phyloP scores from a whole-genome alignment of 257 asterid genomes.

The Plectranthus barbatus region DNA sequence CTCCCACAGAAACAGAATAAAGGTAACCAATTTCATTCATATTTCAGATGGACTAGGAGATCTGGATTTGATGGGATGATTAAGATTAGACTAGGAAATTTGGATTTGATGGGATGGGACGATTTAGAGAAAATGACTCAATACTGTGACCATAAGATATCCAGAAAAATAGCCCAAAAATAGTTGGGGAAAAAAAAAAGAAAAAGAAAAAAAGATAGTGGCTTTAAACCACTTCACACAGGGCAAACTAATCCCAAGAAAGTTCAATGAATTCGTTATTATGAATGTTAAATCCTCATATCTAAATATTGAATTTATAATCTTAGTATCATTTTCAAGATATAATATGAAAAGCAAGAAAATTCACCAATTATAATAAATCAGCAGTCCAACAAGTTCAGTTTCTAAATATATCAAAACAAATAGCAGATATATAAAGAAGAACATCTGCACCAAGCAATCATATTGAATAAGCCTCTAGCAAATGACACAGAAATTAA shows the following conservation, averaged over 20 bases:
- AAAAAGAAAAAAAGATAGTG: not conserved
- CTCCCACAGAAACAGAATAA: not conserved
- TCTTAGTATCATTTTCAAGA: not conserved
- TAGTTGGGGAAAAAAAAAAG: not conserved
- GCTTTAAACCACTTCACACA: not conserved
- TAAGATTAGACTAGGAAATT: too few species aligned
- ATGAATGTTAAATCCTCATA: not conserved
- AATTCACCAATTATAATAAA: not conserved
- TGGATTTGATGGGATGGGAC: too few species aligned
- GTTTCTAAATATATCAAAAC: not conserved
- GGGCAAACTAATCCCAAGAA: not conserved
- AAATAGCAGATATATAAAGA: not conserved
- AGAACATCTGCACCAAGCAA: not conserved
- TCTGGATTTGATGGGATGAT: not conserved
- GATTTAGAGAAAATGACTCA: not conserved
- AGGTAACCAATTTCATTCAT: not conserved
- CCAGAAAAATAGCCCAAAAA: not conserved
- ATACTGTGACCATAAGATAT: too few species aligned
- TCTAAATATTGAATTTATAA: not conserved
- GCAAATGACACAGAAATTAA: not conserved
- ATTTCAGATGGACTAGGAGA: not conserved
- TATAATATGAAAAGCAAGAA: not conserved
- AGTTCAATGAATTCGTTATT: not conserved
- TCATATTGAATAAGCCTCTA: conserved; percentile 2
- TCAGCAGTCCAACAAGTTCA: not conserved